Percentiles rank a stretch among this genome's conserved stretches.
phyloP scores from a whole-genome alignment of 768 basidiomycete genomes.

The Pleurotus tuber-regium region DNA sequence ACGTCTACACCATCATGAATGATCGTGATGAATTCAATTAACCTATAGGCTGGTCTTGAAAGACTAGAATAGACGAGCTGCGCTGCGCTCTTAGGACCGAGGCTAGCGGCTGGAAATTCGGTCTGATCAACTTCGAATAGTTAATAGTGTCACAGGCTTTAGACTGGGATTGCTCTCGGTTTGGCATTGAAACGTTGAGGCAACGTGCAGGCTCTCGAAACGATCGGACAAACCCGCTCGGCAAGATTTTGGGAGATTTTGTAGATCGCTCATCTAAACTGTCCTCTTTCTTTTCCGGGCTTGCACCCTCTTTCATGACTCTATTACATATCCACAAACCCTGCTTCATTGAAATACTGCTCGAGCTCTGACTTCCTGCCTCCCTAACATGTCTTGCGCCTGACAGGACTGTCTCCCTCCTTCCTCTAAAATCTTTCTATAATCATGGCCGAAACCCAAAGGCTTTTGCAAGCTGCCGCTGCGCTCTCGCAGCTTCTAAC shows the following conservation, averaged over 20 bases:
- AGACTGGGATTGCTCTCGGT: slow-evolving; percentile 7
- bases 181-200: slow-evolving; percentile 9
- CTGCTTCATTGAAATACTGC: slow-evolving; percentile 35
- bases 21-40: slow-evolving; percentile 9
- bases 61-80: background rate
- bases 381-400: slow-evolving; percentile 54
- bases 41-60: background rate
- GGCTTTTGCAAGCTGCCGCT: slow-evolving; percentile 75
- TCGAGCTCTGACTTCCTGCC: slow-evolving; percentile 38
- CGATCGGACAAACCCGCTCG: slow-evolving; percentile 8
- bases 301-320: slow-evolving; percentile 42
- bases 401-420: slow-evolving; percentile 30
- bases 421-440: slow-evolving; percentile 21
- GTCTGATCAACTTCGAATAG: slow-evolving; percentile 6
- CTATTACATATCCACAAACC: slow-evolving; percentile 51
- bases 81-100: background rate
- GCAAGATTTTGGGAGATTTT: slow-evolving; percentile 5
- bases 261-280: slow-evolving; percentile 28
- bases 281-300: slow-evolving; percentile 43
- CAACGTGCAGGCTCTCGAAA: slow-evolving; percentile 6
- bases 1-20: slow-evolving; percentile 8
- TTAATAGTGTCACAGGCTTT: slow-evolving; percentile 4
- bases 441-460: slow-evolving; percentile 66
- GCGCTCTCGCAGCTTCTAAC: slow-evolving; percentile 68
- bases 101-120: background rate